phyloP scores from a whole-genome alignment of 208 protist genomes.

The Trypanosoma melophagium region DNA sequence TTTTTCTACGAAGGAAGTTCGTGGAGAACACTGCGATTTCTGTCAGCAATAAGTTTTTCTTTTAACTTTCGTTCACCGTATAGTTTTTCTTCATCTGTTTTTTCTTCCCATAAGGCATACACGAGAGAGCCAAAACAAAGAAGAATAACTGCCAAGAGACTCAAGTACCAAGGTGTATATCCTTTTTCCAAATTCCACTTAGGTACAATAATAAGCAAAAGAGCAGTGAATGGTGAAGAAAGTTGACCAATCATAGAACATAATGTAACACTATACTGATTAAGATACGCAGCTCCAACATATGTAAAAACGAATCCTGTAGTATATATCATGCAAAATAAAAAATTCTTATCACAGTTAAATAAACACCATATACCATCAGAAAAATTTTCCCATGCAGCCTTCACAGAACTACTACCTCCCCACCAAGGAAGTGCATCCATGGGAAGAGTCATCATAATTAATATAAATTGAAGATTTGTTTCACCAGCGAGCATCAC shows the following conservation, averaged over 20 bases:
- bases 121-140: conserved; percentile 55
- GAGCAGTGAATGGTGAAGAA: conserved; percentile 68
- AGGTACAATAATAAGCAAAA: conserved; percentile 72
- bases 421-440: conserved; percentile 83
- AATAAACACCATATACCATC: conserved; percentile 66
- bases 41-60: conserved; percentile 23
- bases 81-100: conserved; percentile 71
- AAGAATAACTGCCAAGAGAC: conserved; percentile 60
- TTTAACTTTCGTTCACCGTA: conserved; percentile 63
- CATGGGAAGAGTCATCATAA: conserved; percentile 62
- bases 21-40: neutral
- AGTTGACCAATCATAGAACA: conserved; percentile 85
- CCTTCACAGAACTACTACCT: conserved; percentile 46
- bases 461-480: conserved; percentile 58
- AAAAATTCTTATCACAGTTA: conserved; percentile 55
- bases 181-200: conserved; percentile 61
- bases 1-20: too few species aligned
- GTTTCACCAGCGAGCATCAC: conserved; percentile 76
- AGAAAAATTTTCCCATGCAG: conserved; percentile 71
- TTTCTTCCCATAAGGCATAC: conserved; percentile 80
- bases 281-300: conserved; percentile 77
- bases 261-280: conserved; percentile 81
- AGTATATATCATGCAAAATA: conserved; percentile 75
- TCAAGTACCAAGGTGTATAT: conserved; percentile 71
- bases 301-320: conserved; percentile 78